phyloP scores from a whole-genome alignment of 2,329 filamentous ascomycete species.

The Claviceps digitariae region DNA sequence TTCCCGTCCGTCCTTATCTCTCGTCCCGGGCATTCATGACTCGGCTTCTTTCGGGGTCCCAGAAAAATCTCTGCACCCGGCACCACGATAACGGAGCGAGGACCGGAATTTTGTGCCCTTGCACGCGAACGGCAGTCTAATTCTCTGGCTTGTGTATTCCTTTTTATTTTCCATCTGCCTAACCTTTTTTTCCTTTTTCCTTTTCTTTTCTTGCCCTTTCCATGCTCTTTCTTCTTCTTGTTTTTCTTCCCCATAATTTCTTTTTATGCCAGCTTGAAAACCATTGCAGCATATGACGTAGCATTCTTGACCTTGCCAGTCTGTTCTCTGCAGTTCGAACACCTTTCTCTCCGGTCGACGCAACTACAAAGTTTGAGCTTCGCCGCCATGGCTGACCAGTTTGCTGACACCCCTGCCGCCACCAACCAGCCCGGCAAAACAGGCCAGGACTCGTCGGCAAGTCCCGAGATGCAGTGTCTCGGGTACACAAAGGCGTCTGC shows the following conservation, averaged over 20 bases:
- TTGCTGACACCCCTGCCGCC: not conserved
- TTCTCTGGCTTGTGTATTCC: not conserved
- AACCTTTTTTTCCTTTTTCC: not conserved
- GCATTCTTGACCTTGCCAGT: not conserved
- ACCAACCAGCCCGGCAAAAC: not conserved
- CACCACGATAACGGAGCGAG: not conserved
- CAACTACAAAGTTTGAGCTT: not conserved
- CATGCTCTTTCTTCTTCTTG: not conserved
- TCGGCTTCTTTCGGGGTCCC: conserved; percentile 2
- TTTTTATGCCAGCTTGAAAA: not conserved
- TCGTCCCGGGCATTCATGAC: conserved; percentile 2
- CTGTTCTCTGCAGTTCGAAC: not conserved
- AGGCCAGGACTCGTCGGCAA: not conserved
- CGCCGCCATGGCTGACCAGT: conserved; percentile 1
- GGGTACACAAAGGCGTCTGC: not conserved
- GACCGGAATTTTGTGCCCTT: not conserved
- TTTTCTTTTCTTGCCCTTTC: not conserved
- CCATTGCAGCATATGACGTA: not conserved
- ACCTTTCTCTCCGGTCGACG: no score
- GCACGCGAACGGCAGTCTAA: no score
- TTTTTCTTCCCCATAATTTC: not conserved
- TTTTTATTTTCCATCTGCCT: not conserved
- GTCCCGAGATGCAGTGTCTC: not conserved
- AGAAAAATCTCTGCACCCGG: conserved; percentile 1
- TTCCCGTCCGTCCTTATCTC: not conserved